Percentiles rank a stretch among this genome's conserved stretches.
Conservation (phyloP, 495 filamentous ascomycete genomes). For the Lophiotrema nucula region DNA sequence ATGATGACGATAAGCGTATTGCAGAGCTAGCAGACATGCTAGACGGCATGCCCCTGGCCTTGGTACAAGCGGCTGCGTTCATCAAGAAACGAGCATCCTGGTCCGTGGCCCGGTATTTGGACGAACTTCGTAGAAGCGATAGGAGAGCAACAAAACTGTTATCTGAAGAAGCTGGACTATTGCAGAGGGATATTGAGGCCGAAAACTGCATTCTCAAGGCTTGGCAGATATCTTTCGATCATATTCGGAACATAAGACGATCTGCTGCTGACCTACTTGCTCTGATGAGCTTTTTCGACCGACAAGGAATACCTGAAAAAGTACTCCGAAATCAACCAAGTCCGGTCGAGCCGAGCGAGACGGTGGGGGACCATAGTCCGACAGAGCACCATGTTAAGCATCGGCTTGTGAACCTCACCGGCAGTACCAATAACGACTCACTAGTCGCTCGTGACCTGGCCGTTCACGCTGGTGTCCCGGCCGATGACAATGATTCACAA, state of each 20-base stretch:
- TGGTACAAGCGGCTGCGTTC: slow-evolving; percentile 6
- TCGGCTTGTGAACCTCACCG: too few species aligned
- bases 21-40: slow-evolving; percentile 11
- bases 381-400: too few species aligned
- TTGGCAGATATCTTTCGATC: slow-evolving; percentile 50
- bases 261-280: slow-evolving; percentile 34
- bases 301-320: slow-evolving; percentile 37
- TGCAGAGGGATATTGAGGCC: slow-evolving; percentile 36
- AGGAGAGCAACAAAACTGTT: slow-evolving; percentile 37
- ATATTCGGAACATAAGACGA: slow-evolving; percentile 36
- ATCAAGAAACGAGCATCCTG: slow-evolving; percentile 10
- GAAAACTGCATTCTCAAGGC: slow-evolving; percentile 45
- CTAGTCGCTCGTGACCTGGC: too few species aligned
- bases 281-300: slow-evolving; percentile 39
- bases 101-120: slow-evolving; percentile 38
- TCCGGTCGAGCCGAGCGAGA: slow-evolving; percentile 35
- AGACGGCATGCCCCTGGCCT: background rate
- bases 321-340: background rate
- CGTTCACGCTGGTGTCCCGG: too few species aligned
- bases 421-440: too few species aligned
- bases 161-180: slow-evolving; percentile 33
- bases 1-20: slow-evolving; percentile 5
- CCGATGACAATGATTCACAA: too few species aligned
- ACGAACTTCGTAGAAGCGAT: slow-evolving; percentile 42
- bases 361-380: slow-evolving; percentile 32